A percentile compares a stretch with the other conserved stretches of the same genome.
Conservation (phyloP, 345 rosid genomes). For the Populus tremula region DNA sequence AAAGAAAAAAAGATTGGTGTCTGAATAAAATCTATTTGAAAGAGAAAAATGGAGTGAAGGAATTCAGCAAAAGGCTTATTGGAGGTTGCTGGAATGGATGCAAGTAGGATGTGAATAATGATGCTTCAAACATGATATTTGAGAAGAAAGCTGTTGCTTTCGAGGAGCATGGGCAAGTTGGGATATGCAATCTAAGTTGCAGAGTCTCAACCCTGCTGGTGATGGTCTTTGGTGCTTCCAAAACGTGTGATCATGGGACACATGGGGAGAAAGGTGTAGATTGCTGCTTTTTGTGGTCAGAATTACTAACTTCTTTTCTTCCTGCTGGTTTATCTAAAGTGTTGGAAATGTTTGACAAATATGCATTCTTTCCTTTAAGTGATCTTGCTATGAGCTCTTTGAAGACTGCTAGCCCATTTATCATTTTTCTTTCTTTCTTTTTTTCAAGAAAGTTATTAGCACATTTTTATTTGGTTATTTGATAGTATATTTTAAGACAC, state of each 20-base stretch:
- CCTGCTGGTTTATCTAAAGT: slow-evolving; percentile 3
- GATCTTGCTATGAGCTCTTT: neutral
- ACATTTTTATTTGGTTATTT: neutral
- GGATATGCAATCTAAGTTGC: slow-evolving; percentile 35
- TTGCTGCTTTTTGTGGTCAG: slow-evolving; percentile 35
- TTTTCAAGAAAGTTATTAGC: neutral
- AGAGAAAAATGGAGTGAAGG: neutral
- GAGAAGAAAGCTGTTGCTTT: slow-evolving; percentile 21
- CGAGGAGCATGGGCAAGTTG: slow-evolving; percentile 33
- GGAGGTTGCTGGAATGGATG: slow-evolving; percentile 14
- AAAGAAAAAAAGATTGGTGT: no score
- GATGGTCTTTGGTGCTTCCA: slow-evolving; percentile 37
- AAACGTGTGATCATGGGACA: slow-evolving; percentile 32
- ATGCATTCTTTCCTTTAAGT: neutral
- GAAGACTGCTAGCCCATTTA: neutral
- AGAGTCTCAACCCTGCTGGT: slow-evolving; percentile 41
- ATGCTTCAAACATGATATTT: slow-evolving; percentile 29
- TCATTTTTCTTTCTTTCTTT: neutral
- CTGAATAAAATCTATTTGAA: neutral
- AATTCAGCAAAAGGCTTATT: slow-evolving; percentile 8
- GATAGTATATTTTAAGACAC: neutral
- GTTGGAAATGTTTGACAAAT: slow-evolving; percentile 3
- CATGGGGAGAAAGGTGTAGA: slow-evolving; percentile 53
- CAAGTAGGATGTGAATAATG: slow-evolving; percentile 18
- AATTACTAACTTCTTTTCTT: slow-evolving; percentile 14